Conservation (phyloP, 768 basidiomycete genomes). For the Grammothele lineata region DNA sequence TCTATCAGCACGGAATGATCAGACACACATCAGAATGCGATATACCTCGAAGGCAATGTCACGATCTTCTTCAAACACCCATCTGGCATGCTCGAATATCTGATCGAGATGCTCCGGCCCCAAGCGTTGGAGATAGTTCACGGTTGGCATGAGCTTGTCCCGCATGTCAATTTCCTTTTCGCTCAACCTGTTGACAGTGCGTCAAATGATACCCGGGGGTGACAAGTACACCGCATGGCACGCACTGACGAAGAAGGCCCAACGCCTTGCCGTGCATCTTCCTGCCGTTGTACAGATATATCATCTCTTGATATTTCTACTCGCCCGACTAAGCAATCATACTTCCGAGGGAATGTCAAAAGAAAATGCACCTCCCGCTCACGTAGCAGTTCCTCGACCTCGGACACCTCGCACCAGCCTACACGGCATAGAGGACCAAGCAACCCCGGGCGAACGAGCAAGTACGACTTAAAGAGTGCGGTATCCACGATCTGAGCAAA, state of each 20-base stretch:
- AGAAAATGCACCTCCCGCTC: conserved; percentile 61
- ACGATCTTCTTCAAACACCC: conserved; percentile 77
- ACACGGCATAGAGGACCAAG: conserved; percentile 85
- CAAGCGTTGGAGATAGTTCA: conserved; percentile 87
- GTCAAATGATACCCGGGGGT: background rate
- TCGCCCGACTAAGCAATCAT: background rate
- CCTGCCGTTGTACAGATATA: conserved; percentile 90
- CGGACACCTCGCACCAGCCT: conserved; percentile 94
- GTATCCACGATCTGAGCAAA: conserved; percentile 95
- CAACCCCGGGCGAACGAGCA: conserved; percentile 75
- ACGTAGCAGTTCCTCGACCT: conserved; percentile 84
- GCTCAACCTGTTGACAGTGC: conserved; percentile 65
- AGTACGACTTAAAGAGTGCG: conserved; percentile 88
- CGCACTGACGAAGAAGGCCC: conserved; percentile 78
- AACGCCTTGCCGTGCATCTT: conserved; percentile 93
- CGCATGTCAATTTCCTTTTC: conserved; percentile 70
- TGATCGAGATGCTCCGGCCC: conserved; percentile 78
- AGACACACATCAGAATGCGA: background rate
- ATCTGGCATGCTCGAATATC: conserved; percentile 76
- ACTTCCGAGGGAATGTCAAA: background rate
- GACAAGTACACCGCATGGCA: too few relatives aligned
- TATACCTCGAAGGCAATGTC: conserved; percentile 74
- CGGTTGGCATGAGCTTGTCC: conserved; percentile 80
- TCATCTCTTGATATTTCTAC: conserved; percentile 89
- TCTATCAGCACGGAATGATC: too few relatives aligned